Conservation (phyloP, 352 stramenopile species). For the Peronosclerospora sorghi region DNA sequence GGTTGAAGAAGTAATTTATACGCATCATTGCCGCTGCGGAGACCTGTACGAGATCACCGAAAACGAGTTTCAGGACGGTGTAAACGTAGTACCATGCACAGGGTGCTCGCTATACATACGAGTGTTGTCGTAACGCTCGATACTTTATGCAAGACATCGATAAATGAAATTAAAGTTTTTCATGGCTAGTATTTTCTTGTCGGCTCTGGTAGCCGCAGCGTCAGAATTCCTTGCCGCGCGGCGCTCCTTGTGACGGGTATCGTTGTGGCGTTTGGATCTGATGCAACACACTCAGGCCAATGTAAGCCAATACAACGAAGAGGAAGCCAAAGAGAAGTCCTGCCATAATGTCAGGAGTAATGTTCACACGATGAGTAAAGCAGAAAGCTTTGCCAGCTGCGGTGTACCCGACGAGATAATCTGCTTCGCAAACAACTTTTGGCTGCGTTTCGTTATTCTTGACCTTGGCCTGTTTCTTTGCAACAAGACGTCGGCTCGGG, state of each 20-base stretch:
- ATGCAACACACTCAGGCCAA: constrained; percentile 54
- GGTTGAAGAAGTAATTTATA: constrained; percentile 38
- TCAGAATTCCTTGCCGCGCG: constrained; percentile 80
- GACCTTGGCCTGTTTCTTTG: constrained; percentile 13
- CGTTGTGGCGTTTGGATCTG: constrained; percentile 67
- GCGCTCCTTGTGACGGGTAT: constrained; percentile 60
- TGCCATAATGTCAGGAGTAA: constrained; percentile 67
- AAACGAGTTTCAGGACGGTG: constrained; percentile 47
- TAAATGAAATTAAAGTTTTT: background rate
- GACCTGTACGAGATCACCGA: constrained; percentile 60
- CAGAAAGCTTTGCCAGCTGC: constrained; percentile 59
- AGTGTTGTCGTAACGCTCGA: constrained; percentile 19
- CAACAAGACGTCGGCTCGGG: constrained; percentile 23
- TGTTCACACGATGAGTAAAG: constrained; percentile 79
- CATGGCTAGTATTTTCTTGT: constrained; percentile 6
- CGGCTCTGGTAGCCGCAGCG: background rate
- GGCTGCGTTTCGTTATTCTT: constrained; percentile 12
- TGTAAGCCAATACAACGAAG: constrained; percentile 70
- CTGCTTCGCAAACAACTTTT: constrained; percentile 43
- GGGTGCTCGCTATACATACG: constrained; percentile 76
- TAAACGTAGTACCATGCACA: constrained; percentile 63
- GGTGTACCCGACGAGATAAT: constrained; percentile 45
- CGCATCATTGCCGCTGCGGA: constrained; percentile 56
- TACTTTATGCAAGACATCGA: background rate
- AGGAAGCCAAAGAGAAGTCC: constrained; percentile 69